phyloP scores from a whole-genome alignment of 257 asterid species.

The Cruciata laevipes region DNA sequence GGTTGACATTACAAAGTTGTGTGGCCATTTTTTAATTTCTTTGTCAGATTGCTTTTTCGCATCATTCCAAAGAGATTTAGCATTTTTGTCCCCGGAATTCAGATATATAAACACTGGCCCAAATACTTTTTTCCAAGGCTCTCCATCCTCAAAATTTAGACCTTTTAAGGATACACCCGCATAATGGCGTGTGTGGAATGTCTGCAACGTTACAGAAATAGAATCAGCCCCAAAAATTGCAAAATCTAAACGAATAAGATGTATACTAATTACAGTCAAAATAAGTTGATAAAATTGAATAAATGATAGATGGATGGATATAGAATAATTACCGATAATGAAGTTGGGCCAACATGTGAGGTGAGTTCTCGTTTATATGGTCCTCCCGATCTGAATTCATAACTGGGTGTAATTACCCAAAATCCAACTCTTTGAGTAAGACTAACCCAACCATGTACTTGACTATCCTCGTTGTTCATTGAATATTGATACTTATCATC shows the following conservation, averaged over 20 bases:
- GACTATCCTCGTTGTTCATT: conserved; percentile 20
- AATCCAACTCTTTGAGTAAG: conserved; percentile 20
- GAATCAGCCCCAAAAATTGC: background rate
- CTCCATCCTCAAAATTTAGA: conserved; percentile 41
- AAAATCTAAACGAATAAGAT: no score
- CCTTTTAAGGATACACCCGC: conserved; percentile 51
- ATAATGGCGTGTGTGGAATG: conserved; percentile 57
- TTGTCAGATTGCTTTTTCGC: conserved; percentile 45
- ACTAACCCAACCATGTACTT: conserved; percentile 31
- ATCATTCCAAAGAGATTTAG: conserved; percentile 55
- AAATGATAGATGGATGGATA: no score
- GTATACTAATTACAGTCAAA: no score
- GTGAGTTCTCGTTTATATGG: conserved; percentile 38
- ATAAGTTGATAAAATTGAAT: no score
- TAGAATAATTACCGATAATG: conserved; percentile 19
- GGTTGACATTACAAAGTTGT: conserved; percentile 51
- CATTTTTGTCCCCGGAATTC: conserved; percentile 39
- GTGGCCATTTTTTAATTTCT: conserved; percentile 74
- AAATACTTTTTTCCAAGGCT: conserved; percentile 76
- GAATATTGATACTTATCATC: conserved; percentile 37
- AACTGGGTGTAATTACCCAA: conserved; percentile 33
- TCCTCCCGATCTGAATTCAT: conserved; percentile 31
- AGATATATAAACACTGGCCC: conserved; percentile 75
- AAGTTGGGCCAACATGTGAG: conserved; percentile 31
- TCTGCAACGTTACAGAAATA: conserved; percentile 26